Conservation (phyloP, 2,329 filamentous ascomycete species). For the Dothideomycetes sp. region DNA sequence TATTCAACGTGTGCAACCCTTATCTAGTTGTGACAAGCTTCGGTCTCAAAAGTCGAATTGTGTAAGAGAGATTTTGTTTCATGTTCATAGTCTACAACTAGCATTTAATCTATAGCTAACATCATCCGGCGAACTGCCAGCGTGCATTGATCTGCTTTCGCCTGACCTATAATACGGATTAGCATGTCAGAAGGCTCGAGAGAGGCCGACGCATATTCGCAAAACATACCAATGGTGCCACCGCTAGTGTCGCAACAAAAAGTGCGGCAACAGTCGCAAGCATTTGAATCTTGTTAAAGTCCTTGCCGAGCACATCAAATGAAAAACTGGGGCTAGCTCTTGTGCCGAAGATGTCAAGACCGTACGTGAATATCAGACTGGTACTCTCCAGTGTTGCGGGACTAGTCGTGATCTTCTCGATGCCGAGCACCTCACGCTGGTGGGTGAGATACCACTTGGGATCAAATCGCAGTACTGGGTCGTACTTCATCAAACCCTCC, state of each 20-base stretch:
- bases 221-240: constrained; percentile 72
- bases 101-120: too few relatives aligned
- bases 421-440: constrained; percentile 66
- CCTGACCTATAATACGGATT: constrained; percentile 28
- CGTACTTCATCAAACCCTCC: constrained; percentile 72
- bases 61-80: too few relatives aligned
- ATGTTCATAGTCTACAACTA: too few relatives aligned
- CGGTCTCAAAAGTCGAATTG: too few relatives aligned
- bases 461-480: constrained; percentile 70
- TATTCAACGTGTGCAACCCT: too few relatives aligned
- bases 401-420: constrained; percentile 60
- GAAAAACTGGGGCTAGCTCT: constrained; percentile 75
- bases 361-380: constrained; percentile 77
- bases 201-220: too few relatives aligned
- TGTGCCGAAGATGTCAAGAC: constrained; percentile 79
- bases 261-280: constrained; percentile 74
- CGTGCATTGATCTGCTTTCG: constrained; percentile 58
- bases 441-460: constrained; percentile 73
- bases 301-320: constrained; percentile 87
- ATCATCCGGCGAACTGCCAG: constrained; percentile 48
- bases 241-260: constrained; percentile 60
- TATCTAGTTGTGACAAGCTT: too few relatives aligned
- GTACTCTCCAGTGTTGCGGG: constrained; percentile 86
- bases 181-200: constrained; percentile 11
- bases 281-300: constrained; percentile 84